These are phyloP conservation scores for Triticum timopheevii DNA, from an alignment of 176 grass and related monocot species.

Conservation along the genomic window DNA sequence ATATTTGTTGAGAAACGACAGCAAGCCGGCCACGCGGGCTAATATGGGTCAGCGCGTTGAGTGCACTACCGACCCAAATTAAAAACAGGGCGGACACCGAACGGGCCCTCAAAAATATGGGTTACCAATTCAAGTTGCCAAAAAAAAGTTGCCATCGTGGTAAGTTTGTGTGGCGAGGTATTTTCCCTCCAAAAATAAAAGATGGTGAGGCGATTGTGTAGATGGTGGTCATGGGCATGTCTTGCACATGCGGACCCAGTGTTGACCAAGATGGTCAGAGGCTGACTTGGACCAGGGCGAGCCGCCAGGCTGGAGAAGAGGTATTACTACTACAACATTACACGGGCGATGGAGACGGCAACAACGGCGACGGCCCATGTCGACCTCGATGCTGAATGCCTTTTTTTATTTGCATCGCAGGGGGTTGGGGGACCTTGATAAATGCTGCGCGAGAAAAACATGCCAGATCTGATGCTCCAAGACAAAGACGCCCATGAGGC, in stretches of 20 bases:
- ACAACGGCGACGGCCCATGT: not conserved
- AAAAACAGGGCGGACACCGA: too few relatives aligned
- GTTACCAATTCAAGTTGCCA: too few relatives aligned
- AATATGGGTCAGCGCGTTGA: too few relatives aligned
- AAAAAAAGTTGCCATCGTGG: too few relatives aligned
- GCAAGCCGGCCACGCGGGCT: too few relatives aligned
- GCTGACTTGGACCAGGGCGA: conserved; percentile 15
- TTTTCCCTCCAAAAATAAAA: too few relatives aligned
- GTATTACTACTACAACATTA: too few relatives aligned
- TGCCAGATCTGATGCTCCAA: not conserved
- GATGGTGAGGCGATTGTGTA: not conserved
- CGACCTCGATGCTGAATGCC: not conserved
- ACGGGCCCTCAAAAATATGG: too few relatives aligned
- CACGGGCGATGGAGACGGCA: not conserved
- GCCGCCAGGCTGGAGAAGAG: conserved; percentile 16
- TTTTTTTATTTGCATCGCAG: too few relatives aligned
- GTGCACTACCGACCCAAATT: too few relatives aligned
- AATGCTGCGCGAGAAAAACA: conserved; percentile 7
- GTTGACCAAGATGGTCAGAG: not conserved
- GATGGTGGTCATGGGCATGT: not conserved
- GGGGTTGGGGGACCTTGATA: not conserved
- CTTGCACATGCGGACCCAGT: not conserved
- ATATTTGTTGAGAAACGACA: too few relatives aligned
- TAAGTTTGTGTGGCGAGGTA: too few relatives aligned
- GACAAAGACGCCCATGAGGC: not conserved